phyloP scores from a whole-genome alignment of 2,329 filamentous ascomycete species.

The Colletotrichum higginsianum region DNA sequence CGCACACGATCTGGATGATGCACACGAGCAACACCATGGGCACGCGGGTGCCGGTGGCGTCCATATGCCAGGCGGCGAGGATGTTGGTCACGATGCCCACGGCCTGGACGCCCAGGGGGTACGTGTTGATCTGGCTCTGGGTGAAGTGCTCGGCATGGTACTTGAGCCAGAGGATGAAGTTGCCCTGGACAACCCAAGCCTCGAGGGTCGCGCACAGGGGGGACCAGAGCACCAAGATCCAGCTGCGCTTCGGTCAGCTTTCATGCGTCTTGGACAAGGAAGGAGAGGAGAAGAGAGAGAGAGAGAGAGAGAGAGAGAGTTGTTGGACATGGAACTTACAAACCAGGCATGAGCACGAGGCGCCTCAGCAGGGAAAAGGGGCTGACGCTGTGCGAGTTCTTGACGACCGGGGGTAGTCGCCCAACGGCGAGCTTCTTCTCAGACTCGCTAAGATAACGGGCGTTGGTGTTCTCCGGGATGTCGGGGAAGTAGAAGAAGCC shows the following conservation, averaged over 20 bases:
- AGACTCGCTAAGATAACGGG: constrained; percentile 50
- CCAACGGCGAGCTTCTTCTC: constrained; percentile 58
- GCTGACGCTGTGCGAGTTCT: constrained; percentile 46
- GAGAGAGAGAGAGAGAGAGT: no score
- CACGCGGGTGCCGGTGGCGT: constrained; percentile 52
- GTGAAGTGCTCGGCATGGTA: constrained; percentile 46
- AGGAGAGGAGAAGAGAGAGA: no score
- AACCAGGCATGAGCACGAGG: constrained; percentile 42
- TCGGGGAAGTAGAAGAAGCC: constrained; percentile 67
- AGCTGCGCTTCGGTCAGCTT: constrained; percentile 37
- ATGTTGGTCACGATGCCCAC: constrained; percentile 52
- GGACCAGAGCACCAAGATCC: constrained; percentile 53
- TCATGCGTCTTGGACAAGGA: no score
- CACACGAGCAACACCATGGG: constrained; percentile 53
- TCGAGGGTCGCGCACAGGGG: constrained; percentile 54
- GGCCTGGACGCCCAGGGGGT: constrained; percentile 55
- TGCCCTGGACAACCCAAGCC: constrained; percentile 48
- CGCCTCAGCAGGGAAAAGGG: constrained; percentile 45
- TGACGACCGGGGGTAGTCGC: constrained; percentile 49
- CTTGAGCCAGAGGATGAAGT: constrained; percentile 51
- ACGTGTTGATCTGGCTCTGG: constrained; percentile 54
- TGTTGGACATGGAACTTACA: constrained; percentile 44
- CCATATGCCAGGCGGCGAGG: constrained; percentile 54
- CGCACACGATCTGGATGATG: constrained; percentile 51
- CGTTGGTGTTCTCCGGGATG: constrained; percentile 57